Evolutionary conservation across 768 basidiomycete genomes (phyloP).

Genomic region (Panus rudis): DNA sequence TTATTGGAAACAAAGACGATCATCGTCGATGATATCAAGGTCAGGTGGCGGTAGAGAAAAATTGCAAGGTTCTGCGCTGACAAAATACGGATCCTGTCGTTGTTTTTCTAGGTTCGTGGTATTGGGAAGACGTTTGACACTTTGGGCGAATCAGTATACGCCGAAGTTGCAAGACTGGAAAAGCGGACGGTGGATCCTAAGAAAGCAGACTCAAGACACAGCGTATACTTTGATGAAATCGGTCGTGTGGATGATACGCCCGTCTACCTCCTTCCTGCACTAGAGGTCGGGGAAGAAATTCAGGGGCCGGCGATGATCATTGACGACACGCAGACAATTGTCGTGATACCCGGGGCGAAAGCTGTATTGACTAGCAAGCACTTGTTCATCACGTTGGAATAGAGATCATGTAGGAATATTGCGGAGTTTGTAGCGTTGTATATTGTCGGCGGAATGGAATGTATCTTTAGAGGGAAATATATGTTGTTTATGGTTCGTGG

Average conservation of each 20-base stretch:
- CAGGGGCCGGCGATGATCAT: conserved; percentile 91
- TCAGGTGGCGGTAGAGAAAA: conserved; percentile 25
- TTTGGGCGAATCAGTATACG: conserved; percentile 72
- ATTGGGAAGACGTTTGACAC: conserved; percentile 86
- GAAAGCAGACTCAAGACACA: conserved; percentile 47
- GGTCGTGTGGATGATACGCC: conserved; percentile 77
- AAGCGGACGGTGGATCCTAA: conserved; percentile 30
- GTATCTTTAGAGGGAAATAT: too few relatives aligned
- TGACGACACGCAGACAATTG: conserved; percentile 92
- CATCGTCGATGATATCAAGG: conserved; percentile 90
- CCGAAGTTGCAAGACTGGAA: conserved; percentile 55
- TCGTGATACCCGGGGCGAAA: conserved; percentile 69
- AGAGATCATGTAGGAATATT: conserved; percentile 12
- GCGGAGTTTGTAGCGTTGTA: neutral
- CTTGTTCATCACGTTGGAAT: conserved; percentile 45
- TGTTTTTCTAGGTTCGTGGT: conserved; percentile 60
- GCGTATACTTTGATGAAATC: conserved; percentile 77
- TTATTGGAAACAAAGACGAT: conserved; percentile 76
- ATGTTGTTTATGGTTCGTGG: too few relatives aligned
- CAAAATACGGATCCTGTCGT: too few relatives aligned
- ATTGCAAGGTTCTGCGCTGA: too few relatives aligned
- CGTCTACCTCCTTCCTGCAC: conserved; percentile 61
- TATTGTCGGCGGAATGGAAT: neutral
- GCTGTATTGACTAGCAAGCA: conserved; percentile 66
- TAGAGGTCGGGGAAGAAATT: conserved; percentile 65